These are phyloP conservation scores for Cladobotryum mycophilum DNA, from an alignment of 2,329 filamentous ascomycete genomes.

Conservation along the genomic window DNA sequence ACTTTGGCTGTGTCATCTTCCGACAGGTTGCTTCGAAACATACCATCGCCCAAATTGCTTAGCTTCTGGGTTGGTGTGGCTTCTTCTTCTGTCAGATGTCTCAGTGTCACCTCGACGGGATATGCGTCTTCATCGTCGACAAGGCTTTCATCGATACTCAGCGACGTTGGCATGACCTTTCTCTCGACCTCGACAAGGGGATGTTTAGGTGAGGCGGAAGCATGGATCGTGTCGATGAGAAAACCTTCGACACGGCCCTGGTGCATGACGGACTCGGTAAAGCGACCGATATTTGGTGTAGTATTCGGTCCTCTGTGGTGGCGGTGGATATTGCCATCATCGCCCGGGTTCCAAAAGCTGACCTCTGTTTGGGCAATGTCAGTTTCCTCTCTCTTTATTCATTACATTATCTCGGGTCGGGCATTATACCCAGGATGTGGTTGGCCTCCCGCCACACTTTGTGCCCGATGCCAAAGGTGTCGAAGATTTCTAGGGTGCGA, in stretches of 20 bases:
- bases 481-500: slow-evolving; percentile 66
- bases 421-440: slow-evolving; percentile 54
- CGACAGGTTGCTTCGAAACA: slow-evolving; percentile 54
- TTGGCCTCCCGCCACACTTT: slow-evolving; percentile 60
- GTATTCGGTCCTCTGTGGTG: slow-evolving; percentile 58
- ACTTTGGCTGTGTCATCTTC: slow-evolving; percentile 53
- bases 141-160: slow-evolving; percentile 47
- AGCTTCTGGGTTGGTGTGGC: slow-evolving; percentile 38
- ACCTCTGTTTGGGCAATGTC: slow-evolving; percentile 1
- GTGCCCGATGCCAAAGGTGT: slow-evolving; percentile 63
- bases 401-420: not conserved
- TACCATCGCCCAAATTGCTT: slow-evolving; percentile 37
- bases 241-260: slow-evolving; percentile 66
- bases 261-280: slow-evolving; percentile 61
- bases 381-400: too few species aligned
- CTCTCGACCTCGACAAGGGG: slow-evolving; percentile 48
- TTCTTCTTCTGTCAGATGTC: slow-evolving; percentile 52
- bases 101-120: slow-evolving; percentile 54
- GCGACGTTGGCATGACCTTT: slow-evolving; percentile 49
- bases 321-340: slow-evolving; percentile 49
- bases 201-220: slow-evolving; percentile 36
- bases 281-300: slow-evolving; percentile 52
- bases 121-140: slow-evolving; percentile 47
- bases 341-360: slow-evolving; percentile 53
- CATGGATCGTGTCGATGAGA: slow-evolving; percentile 55